Percentiles rank a stretch among this genome's conserved stretches.
phyloP scores from a whole-genome alignment of 2,329 filamentous ascomycete species.

The Tolypocladium endophyticum region DNA sequence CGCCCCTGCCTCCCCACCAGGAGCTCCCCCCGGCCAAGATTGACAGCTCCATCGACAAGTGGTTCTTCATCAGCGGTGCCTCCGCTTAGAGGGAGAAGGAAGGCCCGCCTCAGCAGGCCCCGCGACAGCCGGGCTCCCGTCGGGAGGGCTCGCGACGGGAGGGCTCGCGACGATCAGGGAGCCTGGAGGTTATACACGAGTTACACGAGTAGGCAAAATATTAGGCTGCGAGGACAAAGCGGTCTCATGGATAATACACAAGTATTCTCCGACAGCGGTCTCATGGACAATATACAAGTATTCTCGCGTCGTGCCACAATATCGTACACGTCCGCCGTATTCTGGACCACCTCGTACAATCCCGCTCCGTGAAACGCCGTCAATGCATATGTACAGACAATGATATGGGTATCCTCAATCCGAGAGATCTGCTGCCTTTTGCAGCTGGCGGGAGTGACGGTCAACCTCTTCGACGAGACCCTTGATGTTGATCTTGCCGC shows the following conservation, averaged over 20 bases:
- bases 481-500: constrained; percentile 72
- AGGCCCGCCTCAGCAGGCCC: no score
- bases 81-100: constrained; percentile 60
- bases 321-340: constrained; percentile 6
- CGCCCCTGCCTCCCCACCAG: constrained; percentile 69
- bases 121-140: no score
- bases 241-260: constrained; percentile 15
- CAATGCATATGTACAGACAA: constrained; percentile 15
- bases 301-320: constrained; percentile 1
- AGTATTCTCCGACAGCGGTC: no score
- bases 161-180: no score
- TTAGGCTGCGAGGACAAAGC: neutral
- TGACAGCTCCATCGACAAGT: constrained; percentile 97
- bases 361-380: constrained; percentile 20
- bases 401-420: constrained; percentile 22
- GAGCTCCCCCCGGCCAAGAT: constrained; percentile 79
- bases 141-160: no score
- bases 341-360: neutral
- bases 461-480: constrained; percentile 83
- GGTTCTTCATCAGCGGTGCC: constrained; percentile 99
- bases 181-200: no score
- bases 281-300: constrained; percentile 23
- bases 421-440: constrained; percentile 70
- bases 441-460: constrained; percentile 72
- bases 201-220: no score